Evolutionary conservation across 352 stramenopile genomes (phyloP), one percentile per base, ranked within the genome.

Genomic region (Globisporangium splendens): DNA sequence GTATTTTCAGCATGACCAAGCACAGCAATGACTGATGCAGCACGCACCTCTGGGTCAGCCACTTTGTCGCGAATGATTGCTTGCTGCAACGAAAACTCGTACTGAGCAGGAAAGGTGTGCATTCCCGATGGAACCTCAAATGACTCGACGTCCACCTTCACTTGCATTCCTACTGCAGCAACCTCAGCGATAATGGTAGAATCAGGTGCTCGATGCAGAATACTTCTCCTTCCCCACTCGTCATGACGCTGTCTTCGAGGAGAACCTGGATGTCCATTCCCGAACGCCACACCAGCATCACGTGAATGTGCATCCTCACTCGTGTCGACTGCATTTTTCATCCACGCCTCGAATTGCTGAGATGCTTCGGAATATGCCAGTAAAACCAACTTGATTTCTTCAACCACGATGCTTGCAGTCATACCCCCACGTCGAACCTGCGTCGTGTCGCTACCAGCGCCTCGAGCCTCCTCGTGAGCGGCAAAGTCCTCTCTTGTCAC

Each of bases 361-460:
- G 71, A 63, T 1, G 63, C 61, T 38, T 83, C 74, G 0, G 72
- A 80, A 33, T 75, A 73, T 14, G 73, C 78, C 18, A 75, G 63
- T 24, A 84, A 49, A 17, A 67, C 69, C 39, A 86, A 50, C 51
- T 82, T 86, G 38, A 86, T 66, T 50, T 83, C 73, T 35, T 83
- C 67, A 28, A 84, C 50, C 2, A 72, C 33, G 18, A 77, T 68
- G 21, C 63, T 59, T 3, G 77, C 44, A 47, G 42, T 43, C 15
- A 66, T 13, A 10, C 60, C 54, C 12, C 62, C 10, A 15, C 24
- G 35, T 24, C 18, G 39, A 3, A 21, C 15, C 39, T 21, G 38
- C 38, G 18, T 22, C n/a, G 14, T 35, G 1, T 38, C 11, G 21
- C 14, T 38, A 4, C 3, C 35, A 14, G 18, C 21, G 39, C 5